Base-by-base conservation (phyloP, 495 filamentous ascomycete species). In the Trichoderma reesei region DNA sequence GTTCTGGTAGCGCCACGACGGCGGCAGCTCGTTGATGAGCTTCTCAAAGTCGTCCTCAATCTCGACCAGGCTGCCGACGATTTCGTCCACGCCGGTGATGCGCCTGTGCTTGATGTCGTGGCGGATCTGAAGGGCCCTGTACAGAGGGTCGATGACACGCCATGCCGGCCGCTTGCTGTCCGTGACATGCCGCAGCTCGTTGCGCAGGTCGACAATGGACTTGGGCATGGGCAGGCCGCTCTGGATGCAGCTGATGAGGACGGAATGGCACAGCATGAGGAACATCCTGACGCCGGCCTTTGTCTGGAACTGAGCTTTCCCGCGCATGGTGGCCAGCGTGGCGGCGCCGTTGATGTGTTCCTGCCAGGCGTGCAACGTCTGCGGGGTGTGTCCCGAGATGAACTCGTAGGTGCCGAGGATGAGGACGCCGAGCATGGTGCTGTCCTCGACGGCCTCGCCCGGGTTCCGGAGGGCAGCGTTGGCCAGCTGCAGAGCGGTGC, bases 331-430 rank as follows among this genome's bases (percentile, higher is more conserved):
- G 1, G 86, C 76, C 5, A 89, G 72, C 0, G 83, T 80, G 0
- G 78, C 79, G 3, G 85, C 83, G 10, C 86, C 86, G 41, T 77
- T 78, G 64, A 87, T 78, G 70, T 89, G 86, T 59, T 80, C 80
- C 42, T 79, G 80, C 76, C 84, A 88, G 3, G 80, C 80, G 20
- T 75, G 71, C 36, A 85, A 74, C 34, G 78, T 78, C 48, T 71
- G 69, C 11, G 75, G 73, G 9, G 74, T 70, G 64, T 75, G 73
- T 63, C 81, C 81, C 0, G 79, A 76, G 46, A 85, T 77, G 64
- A 84, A 78, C 67, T 75, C 83, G 62, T 83, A 86, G 3, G 84
- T 70, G n/a, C 80, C 80, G 42, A 89, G 75, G 41, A 87, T 78
- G 31, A 89, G 73, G 41, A 87, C 80, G 1, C 84, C 78, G 38